Percentiles rank a stretch among this genome's conserved stretches.
phyloP scores from a whole-genome alignment of 2,329 filamentous ascomycete genomes.

The Epicoccum nigrum region DNA sequence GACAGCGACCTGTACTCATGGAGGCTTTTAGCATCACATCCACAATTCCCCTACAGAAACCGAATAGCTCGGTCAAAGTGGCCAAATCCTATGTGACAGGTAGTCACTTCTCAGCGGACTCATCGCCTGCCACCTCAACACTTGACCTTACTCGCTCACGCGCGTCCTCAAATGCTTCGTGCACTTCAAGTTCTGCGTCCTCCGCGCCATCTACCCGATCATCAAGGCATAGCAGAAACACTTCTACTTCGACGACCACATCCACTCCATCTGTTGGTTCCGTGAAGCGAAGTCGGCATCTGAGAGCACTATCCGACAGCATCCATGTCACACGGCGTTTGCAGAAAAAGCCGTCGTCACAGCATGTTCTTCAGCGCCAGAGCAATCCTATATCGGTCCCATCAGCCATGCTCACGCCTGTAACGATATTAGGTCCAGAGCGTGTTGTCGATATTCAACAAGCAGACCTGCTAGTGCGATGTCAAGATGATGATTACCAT shows the following conservation, averaged over 20 bases:
- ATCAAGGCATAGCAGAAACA: constrained; percentile 9
- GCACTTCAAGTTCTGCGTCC: constrained; percentile 6
- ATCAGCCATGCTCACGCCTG: constrained; percentile 13
- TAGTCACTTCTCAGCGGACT: constrained; percentile 18
- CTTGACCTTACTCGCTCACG: constrained; percentile 14
- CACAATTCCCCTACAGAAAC: neutral
- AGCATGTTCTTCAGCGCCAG: constrained; percentile 7
- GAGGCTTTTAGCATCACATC: neutral
- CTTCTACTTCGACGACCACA: constrained; percentile 8
- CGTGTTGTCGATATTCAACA: constrained; percentile 23
- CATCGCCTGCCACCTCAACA: constrained; percentile 15
- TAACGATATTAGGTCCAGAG: constrained; percentile 15
- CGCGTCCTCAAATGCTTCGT: constrained; percentile 13
- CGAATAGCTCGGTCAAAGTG: neutral
- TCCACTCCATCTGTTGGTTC: constrained; percentile 6
- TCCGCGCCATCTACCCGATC: constrained; percentile 6
- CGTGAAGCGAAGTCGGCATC: constrained; percentile 3
- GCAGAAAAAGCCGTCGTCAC: constrained; percentile 16
- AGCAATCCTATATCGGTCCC: constrained; percentile 12
- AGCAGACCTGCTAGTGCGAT: constrained; percentile 39
- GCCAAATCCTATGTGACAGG: constrained; percentile 5
- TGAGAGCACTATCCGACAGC: constrained; percentile 14
- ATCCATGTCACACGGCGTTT: constrained; percentile 4
- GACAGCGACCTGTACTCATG: neutral
- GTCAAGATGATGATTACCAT: constrained; percentile 37